A percentile compares a stretch with the other conserved stretches of the same genome.
phyloP scores from a whole-genome alignment of 495 filamentous ascomycete species.

The Trichoderma orchidacearum region DNA sequence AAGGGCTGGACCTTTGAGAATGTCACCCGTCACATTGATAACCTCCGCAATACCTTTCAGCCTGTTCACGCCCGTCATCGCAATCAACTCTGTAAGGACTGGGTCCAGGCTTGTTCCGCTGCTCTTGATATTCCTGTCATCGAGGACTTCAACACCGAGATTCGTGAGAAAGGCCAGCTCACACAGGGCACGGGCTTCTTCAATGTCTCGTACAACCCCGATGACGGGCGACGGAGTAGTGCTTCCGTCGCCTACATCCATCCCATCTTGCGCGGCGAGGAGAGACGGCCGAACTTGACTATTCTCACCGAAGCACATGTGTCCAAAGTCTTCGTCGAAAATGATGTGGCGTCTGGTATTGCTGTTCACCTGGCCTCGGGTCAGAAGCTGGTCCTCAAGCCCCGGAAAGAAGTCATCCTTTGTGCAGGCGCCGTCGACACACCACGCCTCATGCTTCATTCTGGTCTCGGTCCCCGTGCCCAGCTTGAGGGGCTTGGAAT shows the following conservation, averaged over 20 bases:
- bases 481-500: constrained; percentile 29
- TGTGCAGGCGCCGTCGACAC: constrained; percentile 39
- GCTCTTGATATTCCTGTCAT: constrained; percentile 65
- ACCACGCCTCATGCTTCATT: constrained; percentile 38
- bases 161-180: constrained; percentile 50
- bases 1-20: constrained; percentile 67
- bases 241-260: constrained; percentile 80
- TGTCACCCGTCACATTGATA: constrained; percentile 61
- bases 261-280: constrained; percentile 62
- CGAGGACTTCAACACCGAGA: constrained; percentile 69
- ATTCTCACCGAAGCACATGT: constrained; percentile 73
- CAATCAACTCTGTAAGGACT: constrained; percentile 75
- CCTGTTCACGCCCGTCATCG: constrained; percentile 63
- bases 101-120: constrained; percentile 59
- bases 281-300: constrained; percentile 64
- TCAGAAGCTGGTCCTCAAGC: constrained; percentile 13
- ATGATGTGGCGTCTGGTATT: constrained; percentile 49
- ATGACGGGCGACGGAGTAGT: constrained; percentile 63
- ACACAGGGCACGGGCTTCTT: constrained; percentile 71
- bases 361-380: constrained; percentile 37
- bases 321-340: constrained; percentile 53
- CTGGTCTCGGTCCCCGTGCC: constrained; percentile 32
- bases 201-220: constrained; percentile 70
- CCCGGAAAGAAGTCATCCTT: constrained; percentile 31
- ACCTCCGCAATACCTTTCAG: constrained; percentile 65